These are phyloP conservation scores for Epichloe gansuensis DNA, from an alignment of 2,329 filamentous ascomycete species.

Conservation along the genomic window DNA sequence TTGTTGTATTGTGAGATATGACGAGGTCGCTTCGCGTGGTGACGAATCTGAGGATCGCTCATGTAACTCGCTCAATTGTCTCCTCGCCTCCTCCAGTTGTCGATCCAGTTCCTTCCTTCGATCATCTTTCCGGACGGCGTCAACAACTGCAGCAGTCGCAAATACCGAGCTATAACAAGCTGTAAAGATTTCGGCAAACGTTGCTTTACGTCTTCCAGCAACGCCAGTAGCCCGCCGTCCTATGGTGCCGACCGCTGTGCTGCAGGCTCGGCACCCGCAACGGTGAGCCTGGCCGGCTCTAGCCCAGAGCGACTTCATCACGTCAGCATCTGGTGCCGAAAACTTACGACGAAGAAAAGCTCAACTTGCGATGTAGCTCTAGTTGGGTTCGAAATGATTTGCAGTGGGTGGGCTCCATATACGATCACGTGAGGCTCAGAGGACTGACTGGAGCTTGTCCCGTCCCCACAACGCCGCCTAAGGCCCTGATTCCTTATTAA, in stretches of 20 bases:
- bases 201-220: conserved; percentile 35
- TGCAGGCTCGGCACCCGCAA: conserved; percentile 52
- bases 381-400: background rate
- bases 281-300: conserved; percentile 51
- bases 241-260: conserved; percentile 35
- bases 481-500: no score
- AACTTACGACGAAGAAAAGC: background rate
- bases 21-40: conserved; percentile 4
- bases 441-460: no score
- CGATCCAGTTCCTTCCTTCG: conserved; percentile 48
- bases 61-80: conserved; percentile 30
- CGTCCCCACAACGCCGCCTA: no score
- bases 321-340: conserved; percentile 9
- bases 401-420: no score
- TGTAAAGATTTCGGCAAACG: conserved; percentile 45
- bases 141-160: conserved; percentile 50
- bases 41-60: conserved; percentile 16
- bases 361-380: background rate
- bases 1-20: conserved; percentile 14
- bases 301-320: conserved; percentile 59
- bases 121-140: conserved; percentile 46
- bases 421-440: background rate
- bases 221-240: conserved; percentile 39
- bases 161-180: conserved; percentile 57
- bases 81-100: conserved; percentile 43